These are phyloP conservation scores for Solanum stenotomum DNA, from an alignment of 257 asterid species.

Conservation along the genomic window DNA sequence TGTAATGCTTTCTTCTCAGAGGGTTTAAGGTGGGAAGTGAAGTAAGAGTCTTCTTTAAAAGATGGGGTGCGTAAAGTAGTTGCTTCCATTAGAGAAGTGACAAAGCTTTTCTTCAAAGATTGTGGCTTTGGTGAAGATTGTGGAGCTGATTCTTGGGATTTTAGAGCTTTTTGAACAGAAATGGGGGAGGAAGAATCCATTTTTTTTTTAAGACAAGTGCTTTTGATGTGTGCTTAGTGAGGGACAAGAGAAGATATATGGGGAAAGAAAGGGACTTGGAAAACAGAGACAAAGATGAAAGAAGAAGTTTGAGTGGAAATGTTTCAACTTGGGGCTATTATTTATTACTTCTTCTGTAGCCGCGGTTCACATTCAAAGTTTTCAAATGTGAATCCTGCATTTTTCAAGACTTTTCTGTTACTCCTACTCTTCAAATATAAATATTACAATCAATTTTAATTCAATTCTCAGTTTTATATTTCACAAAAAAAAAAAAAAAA, in stretches of 20 bases:
- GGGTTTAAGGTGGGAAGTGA: conserved; percentile 49
- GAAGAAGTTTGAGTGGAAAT: not conserved
- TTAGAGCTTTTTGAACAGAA: conserved; percentile 13
- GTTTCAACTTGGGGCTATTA: not conserved
- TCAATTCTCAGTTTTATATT: no score
- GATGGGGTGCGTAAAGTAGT: conserved; percentile 54
- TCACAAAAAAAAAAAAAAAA: no score
- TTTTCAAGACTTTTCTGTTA: not conserved
- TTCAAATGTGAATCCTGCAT: not conserved
- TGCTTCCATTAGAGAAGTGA: conserved; percentile 48
- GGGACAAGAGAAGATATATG: not conserved
- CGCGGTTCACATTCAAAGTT: not conserved
- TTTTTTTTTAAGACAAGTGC: not conserved
- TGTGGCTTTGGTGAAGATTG: conserved; percentile 24
- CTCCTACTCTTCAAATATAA: no score
- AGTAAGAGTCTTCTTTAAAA: conserved; percentile 80
- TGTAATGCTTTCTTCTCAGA: conserved; percentile 63
- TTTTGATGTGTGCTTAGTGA: not conserved
- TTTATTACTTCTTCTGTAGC: not conserved
- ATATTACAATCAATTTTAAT: no score
- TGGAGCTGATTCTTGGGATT: conserved; percentile 3
- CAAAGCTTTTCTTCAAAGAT: conserved; percentile 37
- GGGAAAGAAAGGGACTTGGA: not conserved
- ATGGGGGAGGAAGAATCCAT: conserved; percentile 47
- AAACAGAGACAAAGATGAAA: not conserved